phyloP scores from a whole-genome alignment of 352 stramenopile species.

The Globisporangium ultimum region DNA sequence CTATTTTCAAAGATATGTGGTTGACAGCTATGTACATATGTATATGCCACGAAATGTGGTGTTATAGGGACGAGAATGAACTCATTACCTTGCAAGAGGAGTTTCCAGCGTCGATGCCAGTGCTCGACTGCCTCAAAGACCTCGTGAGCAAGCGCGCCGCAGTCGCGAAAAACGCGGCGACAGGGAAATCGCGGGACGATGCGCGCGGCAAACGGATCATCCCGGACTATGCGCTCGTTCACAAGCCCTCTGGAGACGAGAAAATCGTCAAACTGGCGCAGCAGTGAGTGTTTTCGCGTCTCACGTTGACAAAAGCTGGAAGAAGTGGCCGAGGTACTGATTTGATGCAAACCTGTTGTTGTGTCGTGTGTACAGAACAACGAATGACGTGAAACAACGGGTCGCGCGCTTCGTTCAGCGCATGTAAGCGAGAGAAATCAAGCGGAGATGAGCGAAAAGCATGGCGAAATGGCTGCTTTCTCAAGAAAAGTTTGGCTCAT shows the following conservation, averaged over 20 bases:
- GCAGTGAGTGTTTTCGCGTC: conserved; percentile 22
- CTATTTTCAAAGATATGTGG: neutral
- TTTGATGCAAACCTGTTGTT: neutral
- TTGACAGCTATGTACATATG: too few relatives aligned
- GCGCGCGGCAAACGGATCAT: conserved; percentile 66
- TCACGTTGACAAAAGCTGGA: neutral
- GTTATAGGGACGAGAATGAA: conserved; percentile 28
- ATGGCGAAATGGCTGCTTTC: neutral
- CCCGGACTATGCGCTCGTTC: conserved; percentile 64
- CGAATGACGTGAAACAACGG: conserved; percentile 11
- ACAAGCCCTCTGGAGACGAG: conserved; percentile 46
- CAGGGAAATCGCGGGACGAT: conserved; percentile 70
- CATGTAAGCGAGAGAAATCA: conserved; percentile 4
- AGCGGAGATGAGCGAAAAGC: neutral
- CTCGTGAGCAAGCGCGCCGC: conserved; percentile 49
- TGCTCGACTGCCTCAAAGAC: conserved; percentile 56
- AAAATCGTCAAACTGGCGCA: conserved; percentile 42
- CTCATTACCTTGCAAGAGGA: conserved; percentile 42
- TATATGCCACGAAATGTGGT: too few relatives aligned
- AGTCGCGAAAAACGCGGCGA: conserved; percentile 55
- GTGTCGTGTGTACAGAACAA: conserved; percentile 2
- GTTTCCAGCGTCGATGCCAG: conserved; percentile 26
- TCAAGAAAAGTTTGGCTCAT: too few relatives aligned
- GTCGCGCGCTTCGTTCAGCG: conserved; percentile 13
- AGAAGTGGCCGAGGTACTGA: too few relatives aligned